Base-by-base conservation (phyloP, 2,329 filamentous ascomycete species). In the Cryphonectria naterciae region DNA sequence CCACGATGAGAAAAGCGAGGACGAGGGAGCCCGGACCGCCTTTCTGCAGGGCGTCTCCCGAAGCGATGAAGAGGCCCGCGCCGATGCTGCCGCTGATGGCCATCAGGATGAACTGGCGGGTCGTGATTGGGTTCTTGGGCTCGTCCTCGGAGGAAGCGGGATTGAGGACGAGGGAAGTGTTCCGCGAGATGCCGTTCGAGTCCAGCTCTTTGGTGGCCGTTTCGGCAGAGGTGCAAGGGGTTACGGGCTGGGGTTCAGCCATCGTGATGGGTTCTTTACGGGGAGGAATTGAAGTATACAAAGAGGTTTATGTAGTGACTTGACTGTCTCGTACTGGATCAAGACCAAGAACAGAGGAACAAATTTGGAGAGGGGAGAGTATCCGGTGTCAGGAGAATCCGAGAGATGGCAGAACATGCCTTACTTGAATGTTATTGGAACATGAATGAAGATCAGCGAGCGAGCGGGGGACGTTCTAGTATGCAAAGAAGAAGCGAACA, bases 41-140 rank as follows among this genome's bases (percentile, higher is more conserved):
- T 22, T 74, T 74, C 25, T 75, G 75, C 17, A 82, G 75, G 32
- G 77, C 78, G 25, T 73, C 74, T 25, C 77, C 78, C 3, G 79
- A 80, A 22, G 77, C 78, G 11, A 81, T 75, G 58, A 81, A 77
- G 1, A 82, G 74, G 2, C 80, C 80, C 11, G 80, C 80, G 13
- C 80, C 80, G 67, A 82, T 81, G 60, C 79, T 80, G 43, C 79
- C 77, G 7, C 78, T 77, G 2, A 81, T 73, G 22, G 79, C 79
- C 75, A 82, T 80, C 54, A 80, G 75, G 67, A 79, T 62, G 75
- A 81, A 80, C 64, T 81, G 80, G 2, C 80, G 78, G 5, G 75
- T 79, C 1, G 75, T 77, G 73, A 81, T 81, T 19, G 39, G n/a
- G 41, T 22, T 35, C 17, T 25, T 19, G 41, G 28, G 8, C 8